phyloP scores from a whole-genome alignment of 345 rosid genomes.

The Noccaea bulbosa region DNA sequence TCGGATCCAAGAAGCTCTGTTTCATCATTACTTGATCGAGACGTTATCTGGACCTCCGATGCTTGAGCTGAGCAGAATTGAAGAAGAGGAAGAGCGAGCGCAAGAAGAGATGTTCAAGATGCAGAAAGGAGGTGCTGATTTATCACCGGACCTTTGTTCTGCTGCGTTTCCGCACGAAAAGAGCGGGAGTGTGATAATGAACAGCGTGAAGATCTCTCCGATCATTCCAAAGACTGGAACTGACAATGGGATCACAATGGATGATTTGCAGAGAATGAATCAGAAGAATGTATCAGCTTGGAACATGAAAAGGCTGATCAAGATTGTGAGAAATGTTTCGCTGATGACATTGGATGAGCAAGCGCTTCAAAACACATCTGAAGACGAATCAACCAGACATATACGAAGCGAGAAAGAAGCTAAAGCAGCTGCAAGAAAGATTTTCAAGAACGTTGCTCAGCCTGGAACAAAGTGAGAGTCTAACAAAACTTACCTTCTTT shows the following conservation, averaged over 20 bases:
- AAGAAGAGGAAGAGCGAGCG: conserved; percentile 59
- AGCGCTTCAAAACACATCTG: conserved; percentile 43
- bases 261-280: conserved; percentile 71
- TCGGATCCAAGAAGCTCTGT: conserved; percentile 79
- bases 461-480: conserved; percentile 57
- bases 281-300: conserved; percentile 86
- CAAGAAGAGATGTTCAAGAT: conserved; percentile 53
- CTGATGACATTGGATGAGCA: conserved; percentile 86
- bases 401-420: conserved; percentile 85
- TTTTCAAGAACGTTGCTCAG: conserved; percentile 72
- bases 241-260: conserved; percentile 56
- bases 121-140: conserved; percentile 64
- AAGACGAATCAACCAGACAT: conserved; percentile 60
- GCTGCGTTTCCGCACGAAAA: conserved; percentile 49
- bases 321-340: conserved; percentile 71
- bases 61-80: conserved; percentile 52
- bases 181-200: conserved; percentile 46
- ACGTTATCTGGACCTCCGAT: conserved; percentile 80
- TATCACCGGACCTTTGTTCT: conserved; percentile 63
- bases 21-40: conserved; percentile 80
- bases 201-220: conserved; percentile 44
- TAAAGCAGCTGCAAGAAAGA: conserved; percentile 84
- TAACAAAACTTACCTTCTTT: background rate
- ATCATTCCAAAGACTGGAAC: conserved; percentile 41
- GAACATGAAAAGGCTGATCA: conserved; percentile 96